These are phyloP conservation scores for Chrysophaeum taylorii DNA, from an alignment of 352 stramenopile species.

Conservation along the genomic window DNA sequence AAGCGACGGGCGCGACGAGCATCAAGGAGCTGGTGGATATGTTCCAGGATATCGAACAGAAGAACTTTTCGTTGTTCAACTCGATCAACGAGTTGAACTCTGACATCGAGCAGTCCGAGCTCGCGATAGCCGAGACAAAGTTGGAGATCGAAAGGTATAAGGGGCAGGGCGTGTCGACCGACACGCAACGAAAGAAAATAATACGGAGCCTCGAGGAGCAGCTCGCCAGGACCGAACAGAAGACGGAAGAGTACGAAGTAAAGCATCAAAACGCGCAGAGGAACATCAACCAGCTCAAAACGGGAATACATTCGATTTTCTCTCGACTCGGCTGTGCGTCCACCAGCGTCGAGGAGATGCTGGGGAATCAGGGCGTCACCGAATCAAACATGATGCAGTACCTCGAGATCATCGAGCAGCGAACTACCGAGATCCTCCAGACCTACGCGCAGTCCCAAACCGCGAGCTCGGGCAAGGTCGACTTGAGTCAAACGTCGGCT, in stretches of 20 bases:
- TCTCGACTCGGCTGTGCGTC: constrained; percentile 57
- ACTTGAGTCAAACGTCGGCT: neutral
- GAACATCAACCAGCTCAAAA: constrained; percentile 72
- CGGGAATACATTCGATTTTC: constrained; percentile 45
- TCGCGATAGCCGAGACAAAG: constrained; percentile 22
- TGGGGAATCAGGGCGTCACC: constrained; percentile 44
- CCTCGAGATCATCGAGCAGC: constrained; percentile 50
- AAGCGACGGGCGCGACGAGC: constrained; percentile 67
- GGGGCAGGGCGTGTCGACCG: constrained; percentile 41
- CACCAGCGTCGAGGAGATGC: constrained; percentile 39
- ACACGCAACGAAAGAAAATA: constrained; percentile 45
- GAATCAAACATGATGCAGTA: constrained; percentile 56
- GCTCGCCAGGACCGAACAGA: constrained; percentile 31
- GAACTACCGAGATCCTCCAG: constrained; percentile 44
- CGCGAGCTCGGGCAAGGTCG: constrained; percentile 15
- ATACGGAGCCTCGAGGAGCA: constrained; percentile 39
- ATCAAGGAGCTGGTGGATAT: constrained; percentile 64
- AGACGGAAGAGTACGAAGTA: constrained; percentile 43
- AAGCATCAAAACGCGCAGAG: constrained; percentile 68
- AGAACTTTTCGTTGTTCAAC: constrained; percentile 87
- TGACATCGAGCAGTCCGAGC: constrained; percentile 57
- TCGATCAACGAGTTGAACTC: constrained; percentile 82
- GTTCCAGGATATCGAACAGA: constrained; percentile 72
- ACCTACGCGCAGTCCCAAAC: constrained; percentile 35
- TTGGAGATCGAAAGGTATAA: constrained; percentile 68